These are phyloP conservation scores for Yamadazyma akitaensis DNA, from an alignment of 805 yeast species.

Conservation along the genomic window DNA sequence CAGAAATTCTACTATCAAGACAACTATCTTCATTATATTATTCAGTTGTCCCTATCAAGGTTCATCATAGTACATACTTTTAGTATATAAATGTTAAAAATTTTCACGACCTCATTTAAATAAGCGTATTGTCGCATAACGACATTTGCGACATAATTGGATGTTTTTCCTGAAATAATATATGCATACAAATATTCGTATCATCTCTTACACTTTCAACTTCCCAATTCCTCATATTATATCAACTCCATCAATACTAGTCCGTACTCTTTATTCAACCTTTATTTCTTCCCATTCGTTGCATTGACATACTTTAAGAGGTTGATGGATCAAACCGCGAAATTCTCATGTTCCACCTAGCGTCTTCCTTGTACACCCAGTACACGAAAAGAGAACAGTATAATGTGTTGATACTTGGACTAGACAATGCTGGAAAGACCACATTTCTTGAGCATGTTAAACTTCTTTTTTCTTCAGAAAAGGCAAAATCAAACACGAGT, in stretches of 20 bases:
- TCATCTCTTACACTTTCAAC: too few relatives aligned
- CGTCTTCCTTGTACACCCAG: slow-evolving; percentile 42
- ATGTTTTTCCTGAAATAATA: too few relatives aligned
- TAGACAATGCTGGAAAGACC: slow-evolving; percentile 96
- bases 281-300: too few relatives aligned
- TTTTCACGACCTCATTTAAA: background rate
- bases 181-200: too few relatives aligned
- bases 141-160: background rate
- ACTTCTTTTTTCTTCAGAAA: slow-evolving; percentile 29
- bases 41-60: slow-evolving; percentile 19
- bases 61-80: slow-evolving; percentile 13
- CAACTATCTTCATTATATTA: slow-evolving; percentile 10
- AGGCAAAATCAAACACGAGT: slow-evolving; percentile 12
- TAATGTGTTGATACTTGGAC: slow-evolving; percentile 68
- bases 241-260: too few relatives aligned
- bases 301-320: background rate
- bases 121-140: background rate
- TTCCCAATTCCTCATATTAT: too few relatives aligned
- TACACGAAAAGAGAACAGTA: slow-evolving; percentile 46
- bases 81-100: background rate
- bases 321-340: background rate
- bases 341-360: slow-evolving; percentile 40
- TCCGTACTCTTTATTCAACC: too few relatives aligned
- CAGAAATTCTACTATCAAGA: slow-evolving; percentile 16
- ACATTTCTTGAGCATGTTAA: slow-evolving; percentile 39